A percentile compares a stretch with the other conserved stretches of the same genome.
phyloP scores from a whole-genome alignment of 805 yeast genomes.

The Zygoascus flipseniorum region DNA sequence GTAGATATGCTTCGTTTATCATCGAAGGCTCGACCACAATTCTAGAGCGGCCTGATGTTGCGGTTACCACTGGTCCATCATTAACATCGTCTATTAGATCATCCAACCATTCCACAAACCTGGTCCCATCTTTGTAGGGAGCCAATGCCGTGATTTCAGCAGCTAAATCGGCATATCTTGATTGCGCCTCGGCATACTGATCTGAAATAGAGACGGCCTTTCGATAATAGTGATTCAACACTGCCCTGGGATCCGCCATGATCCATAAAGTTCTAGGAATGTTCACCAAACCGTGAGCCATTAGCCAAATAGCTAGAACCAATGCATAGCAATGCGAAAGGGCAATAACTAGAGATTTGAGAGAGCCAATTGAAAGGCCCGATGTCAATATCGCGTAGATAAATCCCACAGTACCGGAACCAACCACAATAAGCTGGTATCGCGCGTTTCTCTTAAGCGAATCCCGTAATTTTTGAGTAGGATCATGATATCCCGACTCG shows the following conservation, averaged over 20 bases:
- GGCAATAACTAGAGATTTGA: conserved; percentile 65
- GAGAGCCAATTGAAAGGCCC: conserved; percentile 45
- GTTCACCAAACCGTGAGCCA: conserved; percentile 72
- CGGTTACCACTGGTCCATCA: conserved; percentile 12
- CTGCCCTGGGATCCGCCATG: conserved; percentile 29
- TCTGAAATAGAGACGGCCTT: conserved; percentile 54
- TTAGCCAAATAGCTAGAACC: conserved; percentile 67
- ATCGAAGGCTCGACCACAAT: conserved; percentile 16
- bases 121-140: conserved; percentile 39
- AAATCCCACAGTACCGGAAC: conserved; percentile 44
- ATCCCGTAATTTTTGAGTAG: conserved; percentile 40
- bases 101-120: conserved; percentile 56
- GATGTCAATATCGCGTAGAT: conserved; percentile 50
- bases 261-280: conserved; percentile 47
- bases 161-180: conserved; percentile 54
- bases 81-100: conserved; percentile 39
- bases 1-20: conserved; percentile 36
- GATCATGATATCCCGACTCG: conserved; percentile 56
- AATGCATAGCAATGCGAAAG: conserved; percentile 70
- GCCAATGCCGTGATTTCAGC: conserved; percentile 48
- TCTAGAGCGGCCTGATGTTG: conserved; percentile 8
- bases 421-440: conserved; percentile 52
- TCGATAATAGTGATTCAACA: conserved; percentile 36
- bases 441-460: conserved; percentile 49
- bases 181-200: conserved; percentile 51